phyloP scores from a whole-genome alignment of 176 grass and related monocot species.

The Musa acuminata region DNA sequence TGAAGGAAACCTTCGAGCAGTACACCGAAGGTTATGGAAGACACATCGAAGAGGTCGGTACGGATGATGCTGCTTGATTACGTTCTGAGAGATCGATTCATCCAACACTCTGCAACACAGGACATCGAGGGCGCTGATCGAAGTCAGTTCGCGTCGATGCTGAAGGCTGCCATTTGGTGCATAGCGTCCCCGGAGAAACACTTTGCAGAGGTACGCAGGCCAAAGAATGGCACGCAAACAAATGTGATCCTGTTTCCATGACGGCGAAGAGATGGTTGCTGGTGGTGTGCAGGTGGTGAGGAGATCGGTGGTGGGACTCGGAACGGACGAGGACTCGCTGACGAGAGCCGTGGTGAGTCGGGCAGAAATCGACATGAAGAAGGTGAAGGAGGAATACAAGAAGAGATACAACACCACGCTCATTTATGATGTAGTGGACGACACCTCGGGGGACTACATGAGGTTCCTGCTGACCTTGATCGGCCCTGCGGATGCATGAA shows the following conservation, averaged over 20 bases:
- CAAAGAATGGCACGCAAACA: neutral
- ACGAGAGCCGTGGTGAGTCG: constrained; percentile 15
- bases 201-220: constrained; percentile 56
- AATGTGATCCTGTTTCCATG: neutral
- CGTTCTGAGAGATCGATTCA: neutral
- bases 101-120: constrained; percentile 23
- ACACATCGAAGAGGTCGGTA: constrained; percentile 49
- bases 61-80: neutral
- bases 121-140: constrained; percentile 39
- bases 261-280: neutral
- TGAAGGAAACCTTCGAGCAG: constrained; percentile 48
- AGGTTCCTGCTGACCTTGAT: constrained; percentile 14
- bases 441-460: constrained; percentile 15
- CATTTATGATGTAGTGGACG: constrained; percentile 5
- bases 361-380: constrained; percentile 17
- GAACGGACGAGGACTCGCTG: constrained; percentile 19
- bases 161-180: constrained; percentile 63
- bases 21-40: constrained; percentile 49
- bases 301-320: constrained; percentile 3
- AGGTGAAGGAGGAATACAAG: constrained; percentile 16
- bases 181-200: constrained; percentile 71
- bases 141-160: constrained; percentile 36
- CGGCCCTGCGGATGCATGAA: neutral
- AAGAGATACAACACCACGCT: constrained; percentile 11
- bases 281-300: constrained; percentile 45